A percentile compares a stretch with the other conserved stretches of the same genome.
These are phyloP conservation scores for Chrysosporium queenslandicum DNA, from an alignment of 2,329 filamentous ascomycete genomes.

Conservation along the genomic window DNA sequence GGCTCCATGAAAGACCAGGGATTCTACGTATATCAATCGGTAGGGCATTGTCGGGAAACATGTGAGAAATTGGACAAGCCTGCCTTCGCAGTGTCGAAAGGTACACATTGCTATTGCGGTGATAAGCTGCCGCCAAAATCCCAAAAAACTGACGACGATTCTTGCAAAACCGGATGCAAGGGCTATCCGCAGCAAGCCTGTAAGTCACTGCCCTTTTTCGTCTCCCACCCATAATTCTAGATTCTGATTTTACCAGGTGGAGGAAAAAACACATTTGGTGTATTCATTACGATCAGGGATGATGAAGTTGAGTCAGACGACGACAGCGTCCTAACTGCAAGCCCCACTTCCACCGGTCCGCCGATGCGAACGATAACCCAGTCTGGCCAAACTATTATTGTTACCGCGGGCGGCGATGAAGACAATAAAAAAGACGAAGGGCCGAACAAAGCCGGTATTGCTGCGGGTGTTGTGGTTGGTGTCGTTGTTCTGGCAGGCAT, in stretches of 20 bases:
- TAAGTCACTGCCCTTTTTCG: conserved; percentile 34
- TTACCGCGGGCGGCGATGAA: conserved; percentile 18
- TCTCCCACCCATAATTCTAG: not conserved
- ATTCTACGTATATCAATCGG: conserved; percentile 43
- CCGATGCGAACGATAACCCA: conserved; percentile 37
- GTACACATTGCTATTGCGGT: conserved; percentile 63
- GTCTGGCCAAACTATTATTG: conserved; percentile 17
- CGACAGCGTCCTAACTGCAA: conserved; percentile 23
- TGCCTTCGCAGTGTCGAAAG: conserved; percentile 55
- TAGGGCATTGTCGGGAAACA: conserved; percentile 45
- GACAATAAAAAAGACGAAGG: conserved; percentile 27
- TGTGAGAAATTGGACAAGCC: conserved; percentile 42
- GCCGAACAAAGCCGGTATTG: conserved; percentile 72
- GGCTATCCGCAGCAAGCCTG: conserved; percentile 56
- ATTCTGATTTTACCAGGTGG: conserved; percentile 40
- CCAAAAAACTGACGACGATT: conserved; percentile 44
- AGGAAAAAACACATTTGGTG: conserved; percentile 43
- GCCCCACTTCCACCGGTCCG: conserved; percentile 30
- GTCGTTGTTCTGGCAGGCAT: conserved; percentile 59
- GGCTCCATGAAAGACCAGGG: conserved; percentile 42
- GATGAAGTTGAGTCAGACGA: conserved; percentile 26
- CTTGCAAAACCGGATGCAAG: conserved; percentile 58
- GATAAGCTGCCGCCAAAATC: conserved; percentile 52
- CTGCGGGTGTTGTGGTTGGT: conserved; percentile 77
- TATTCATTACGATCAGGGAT: conserved; percentile 44